A percentile compares a stretch with the other conserved stretches of the same genome.
Conservation (phyloP, 176 grass and related monocot species). For the Phoenix dactylifera region DNA sequence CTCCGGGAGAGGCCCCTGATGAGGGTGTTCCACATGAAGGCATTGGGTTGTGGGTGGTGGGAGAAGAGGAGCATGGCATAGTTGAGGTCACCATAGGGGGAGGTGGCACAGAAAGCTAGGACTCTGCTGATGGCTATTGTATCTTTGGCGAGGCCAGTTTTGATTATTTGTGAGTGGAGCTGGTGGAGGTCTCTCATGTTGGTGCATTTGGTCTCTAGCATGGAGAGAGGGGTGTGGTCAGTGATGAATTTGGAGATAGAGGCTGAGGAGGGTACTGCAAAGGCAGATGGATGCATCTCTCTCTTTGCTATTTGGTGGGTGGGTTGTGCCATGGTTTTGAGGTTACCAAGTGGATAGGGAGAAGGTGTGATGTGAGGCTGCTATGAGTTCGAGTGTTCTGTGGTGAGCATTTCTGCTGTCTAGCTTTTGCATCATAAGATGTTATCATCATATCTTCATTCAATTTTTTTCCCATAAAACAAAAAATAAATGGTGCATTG, state of each 20-base stretch:
- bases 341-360: no score
- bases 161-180: conserved; percentile 62
- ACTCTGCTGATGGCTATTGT: conserved; percentile 56
- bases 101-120: conserved; percentile 37
- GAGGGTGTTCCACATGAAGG: conserved; percentile 74
- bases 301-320: no score
- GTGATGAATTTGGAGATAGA: conserved; percentile 52
- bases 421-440: no score
- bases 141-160: conserved; percentile 46
- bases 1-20: conserved; percentile 50
- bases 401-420: no score
- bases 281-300: conserved; percentile 1
- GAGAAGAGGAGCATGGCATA: conserved; percentile 43
- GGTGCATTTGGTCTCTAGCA: conserved; percentile 56
- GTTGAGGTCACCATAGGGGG: conserved; percentile 22
- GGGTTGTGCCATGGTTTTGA: no score
- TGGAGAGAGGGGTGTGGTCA: conserved; percentile 30
- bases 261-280: conserved; percentile 19
- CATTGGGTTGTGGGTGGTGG: conserved; percentile 39
- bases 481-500: no score
- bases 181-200: conserved; percentile 52
- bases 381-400: no score
- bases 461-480: no score
- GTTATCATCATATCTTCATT: no score
- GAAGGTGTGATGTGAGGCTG: no score